phyloP scores from a whole-genome alignment of 2,329 filamentous ascomycete species.

The Penicillium sp. region DNA sequence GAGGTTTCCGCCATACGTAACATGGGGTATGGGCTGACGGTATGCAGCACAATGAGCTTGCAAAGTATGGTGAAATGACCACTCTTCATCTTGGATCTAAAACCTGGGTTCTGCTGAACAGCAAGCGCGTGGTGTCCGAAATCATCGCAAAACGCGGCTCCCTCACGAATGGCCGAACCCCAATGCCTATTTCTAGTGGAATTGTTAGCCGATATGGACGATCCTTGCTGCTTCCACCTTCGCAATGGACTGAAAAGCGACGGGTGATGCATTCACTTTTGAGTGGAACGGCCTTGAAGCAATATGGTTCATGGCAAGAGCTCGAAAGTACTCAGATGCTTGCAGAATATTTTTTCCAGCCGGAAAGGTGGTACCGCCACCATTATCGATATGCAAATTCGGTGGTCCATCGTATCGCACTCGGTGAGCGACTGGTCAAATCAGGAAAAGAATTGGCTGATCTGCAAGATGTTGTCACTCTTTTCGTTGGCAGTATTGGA shows the following conservation, averaged over 20 bases:
- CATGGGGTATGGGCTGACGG: not conserved
- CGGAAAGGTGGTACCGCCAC: conserved; percentile 41
- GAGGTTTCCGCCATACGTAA: too few species aligned
- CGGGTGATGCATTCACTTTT: conserved; percentile 45
- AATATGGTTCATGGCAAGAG: conserved; percentile 40
- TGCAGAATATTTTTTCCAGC: conserved; percentile 36
- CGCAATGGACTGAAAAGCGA: conserved; percentile 40
- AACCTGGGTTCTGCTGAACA: conserved; percentile 49
- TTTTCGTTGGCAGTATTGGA: conserved; percentile 40
- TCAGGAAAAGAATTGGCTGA: conserved; percentile 39
- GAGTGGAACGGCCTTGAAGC: conserved; percentile 36
- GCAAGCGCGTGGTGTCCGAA: conserved; percentile 40
- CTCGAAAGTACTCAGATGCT: conserved; percentile 41
- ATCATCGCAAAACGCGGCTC: conserved; percentile 42
- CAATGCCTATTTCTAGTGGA: conserved; percentile 39
- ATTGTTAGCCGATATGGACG: conserved; percentile 39
- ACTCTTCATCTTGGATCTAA: conserved; percentile 37
- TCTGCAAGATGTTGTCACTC: conserved; percentile 39
- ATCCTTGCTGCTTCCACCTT: conserved; percentile 35
- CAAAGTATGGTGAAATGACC: conserved; percentile 35
- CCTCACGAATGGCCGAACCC: conserved; percentile 37
- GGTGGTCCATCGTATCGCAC: conserved; percentile 41
- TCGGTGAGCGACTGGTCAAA: conserved; percentile 35
- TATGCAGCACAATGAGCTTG: conserved; percentile 10
- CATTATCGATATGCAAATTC: conserved; percentile 47